Percentiles rank a stretch among this genome's conserved stretches.
Conservation (phyloP, 177 flowering plant species). For the Vitis hybrid region DNA sequence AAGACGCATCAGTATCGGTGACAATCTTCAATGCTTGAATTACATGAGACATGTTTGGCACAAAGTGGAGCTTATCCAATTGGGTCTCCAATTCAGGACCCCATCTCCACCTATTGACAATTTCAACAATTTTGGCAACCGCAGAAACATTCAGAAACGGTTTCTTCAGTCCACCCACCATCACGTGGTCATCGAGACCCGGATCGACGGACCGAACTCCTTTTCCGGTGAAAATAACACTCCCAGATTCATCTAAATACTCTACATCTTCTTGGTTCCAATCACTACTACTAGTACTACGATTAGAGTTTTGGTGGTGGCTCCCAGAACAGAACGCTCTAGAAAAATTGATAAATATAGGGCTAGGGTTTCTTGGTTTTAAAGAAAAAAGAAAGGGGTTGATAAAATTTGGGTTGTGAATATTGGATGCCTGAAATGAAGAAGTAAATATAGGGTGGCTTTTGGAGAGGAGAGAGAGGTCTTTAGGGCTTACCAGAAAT, state of each 20-base stretch:
- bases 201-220: constrained; percentile 84
- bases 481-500: too few species aligned
- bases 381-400: too few species aligned
- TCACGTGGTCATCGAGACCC: constrained; percentile 79
- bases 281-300: constrained; percentile 27
- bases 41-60: constrained; percentile 79
- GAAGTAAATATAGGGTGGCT: too few species aligned
- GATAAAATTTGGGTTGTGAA: too few species aligned
- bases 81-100: constrained; percentile 93
- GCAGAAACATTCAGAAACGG: constrained; percentile 64
- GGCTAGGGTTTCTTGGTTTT: too few species aligned
- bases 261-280: constrained; percentile 77
- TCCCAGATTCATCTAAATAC: constrained; percentile 82
- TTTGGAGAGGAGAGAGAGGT: too few species aligned
- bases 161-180: constrained; percentile 83
- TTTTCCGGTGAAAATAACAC: constrained; percentile 67
- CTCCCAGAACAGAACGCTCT: constrained; percentile 39
- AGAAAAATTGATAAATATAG: not conserved
- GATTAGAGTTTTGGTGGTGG: not conserved
- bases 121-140: constrained; percentile 81
- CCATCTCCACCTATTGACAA: constrained; percentile 95
- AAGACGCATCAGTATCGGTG: constrained; percentile 52
- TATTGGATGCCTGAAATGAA: too few species aligned
- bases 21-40: constrained; percentile 64
- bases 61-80: constrained; percentile 80